phyloP scores from a whole-genome alignment of 371 early-diverging fungal species.

The Circinella minor region DNA sequence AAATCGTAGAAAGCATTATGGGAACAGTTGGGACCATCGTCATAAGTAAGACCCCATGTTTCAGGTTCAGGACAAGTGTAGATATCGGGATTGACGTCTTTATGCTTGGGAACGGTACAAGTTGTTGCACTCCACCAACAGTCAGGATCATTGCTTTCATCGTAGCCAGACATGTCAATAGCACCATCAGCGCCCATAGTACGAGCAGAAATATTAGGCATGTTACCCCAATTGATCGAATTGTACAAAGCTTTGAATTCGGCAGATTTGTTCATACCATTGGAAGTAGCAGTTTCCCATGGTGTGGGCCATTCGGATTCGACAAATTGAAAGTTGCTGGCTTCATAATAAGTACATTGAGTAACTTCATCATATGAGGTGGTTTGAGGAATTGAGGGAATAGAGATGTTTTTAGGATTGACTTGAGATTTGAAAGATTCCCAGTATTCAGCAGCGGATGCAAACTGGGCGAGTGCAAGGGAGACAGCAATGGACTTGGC shows the following conservation, averaged over 20 bases:
- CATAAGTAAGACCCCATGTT: slow-evolving; percentile 70
- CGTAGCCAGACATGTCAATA: slow-evolving; percentile 28
- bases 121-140: slow-evolving; percentile 58
- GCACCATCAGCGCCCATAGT: slow-evolving; percentile 20
- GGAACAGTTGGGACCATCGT: slow-evolving; percentile 68
- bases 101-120: slow-evolving; percentile 48
- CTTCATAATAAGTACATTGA: slow-evolving; percentile 30
- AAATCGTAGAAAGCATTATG: slow-evolving; percentile 55
- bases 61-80: slow-evolving; percentile 53
- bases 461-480: slow-evolving; percentile 23
- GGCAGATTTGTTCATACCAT: slow-evolving; percentile 37
- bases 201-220: slow-evolving; percentile 31
- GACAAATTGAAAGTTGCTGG: slow-evolving; percentile 20
- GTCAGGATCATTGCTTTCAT: slow-evolving; percentile 41
- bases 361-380: slow-evolving; percentile 31
- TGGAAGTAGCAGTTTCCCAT: slow-evolving; percentile 39
- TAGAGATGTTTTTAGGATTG: slow-evolving; percentile 35
- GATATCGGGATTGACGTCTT: slow-evolving; percentile 47
- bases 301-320: slow-evolving; percentile 34
- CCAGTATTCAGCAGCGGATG: slow-evolving; percentile 26
- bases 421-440: slow-evolving; percentile 25
- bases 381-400: slow-evolving; percentile 49
- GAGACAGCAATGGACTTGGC: slow-evolving; percentile 32
- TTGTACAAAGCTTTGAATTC: slow-evolving; percentile 34
- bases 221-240: slow-evolving; percentile 34